Base-by-base conservation (phyloP, 2,329 filamentous ascomycete genomes). In the Thyridium curvatum region DNA sequence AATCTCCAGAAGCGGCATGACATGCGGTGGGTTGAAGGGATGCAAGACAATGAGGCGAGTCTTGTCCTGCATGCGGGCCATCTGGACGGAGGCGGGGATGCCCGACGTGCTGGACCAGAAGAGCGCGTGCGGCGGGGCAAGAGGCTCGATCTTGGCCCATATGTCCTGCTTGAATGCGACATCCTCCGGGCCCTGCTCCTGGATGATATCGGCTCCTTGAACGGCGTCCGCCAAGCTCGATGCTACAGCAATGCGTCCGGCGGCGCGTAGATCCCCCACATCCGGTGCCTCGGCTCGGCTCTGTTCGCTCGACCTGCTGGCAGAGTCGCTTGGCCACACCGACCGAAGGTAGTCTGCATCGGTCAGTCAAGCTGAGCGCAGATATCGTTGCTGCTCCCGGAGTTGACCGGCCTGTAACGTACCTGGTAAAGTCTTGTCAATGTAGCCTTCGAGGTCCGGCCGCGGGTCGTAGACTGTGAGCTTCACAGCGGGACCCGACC, bases 1-100 rank as follows among this genome's bases (percentile, higher is more conserved):
- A 1, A 71, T 61, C 47, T 71, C 67, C 15, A 71, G 64, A 12
- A 71, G 53, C 1, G 66, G 66, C 15, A 71, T 65, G 14, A 71
- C 51, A 43, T 71, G 67, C 6, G 66, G 67, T 8, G 68, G 68
- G 44, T 71, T 70, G 53, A 69, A 70, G 0, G 68, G 66, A 45
- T 71, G 68, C 4, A 65, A 66, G 18, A 71, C 58, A 1, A 67
- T 46, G 28, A 64, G 54, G n/a, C 63, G 55, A 15, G 21, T 26
- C 10, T 10, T 26, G 21, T 26, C 47, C 50, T 0, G 62, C 58
- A 28, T 48, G 43, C 7, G 52, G 57, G 50, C 46, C 57, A 26
- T 26, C 21, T 26, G 21, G 21, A 26, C 21, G 10, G 21, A 26
- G 6, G 21, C 21, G 2, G 56, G 60, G 8, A 66, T 48, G 12